Conservation (phyloP, 371 early-diverging fungal genomes). For the Mucor saturninus region DNA sequence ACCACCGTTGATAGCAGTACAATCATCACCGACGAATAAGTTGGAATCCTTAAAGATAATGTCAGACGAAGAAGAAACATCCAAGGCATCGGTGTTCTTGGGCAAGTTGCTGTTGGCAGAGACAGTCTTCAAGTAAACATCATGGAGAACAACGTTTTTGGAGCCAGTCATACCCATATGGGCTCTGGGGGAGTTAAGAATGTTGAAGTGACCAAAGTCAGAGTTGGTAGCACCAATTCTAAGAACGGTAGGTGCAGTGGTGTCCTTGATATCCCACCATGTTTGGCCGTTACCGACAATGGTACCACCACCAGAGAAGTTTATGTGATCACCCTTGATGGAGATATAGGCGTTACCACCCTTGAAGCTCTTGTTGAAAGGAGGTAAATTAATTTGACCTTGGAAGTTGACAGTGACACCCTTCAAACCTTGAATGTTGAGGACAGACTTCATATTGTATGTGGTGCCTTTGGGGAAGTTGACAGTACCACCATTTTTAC, state of each 20-base stretch:
- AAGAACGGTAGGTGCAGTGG: constrained; percentile 39
- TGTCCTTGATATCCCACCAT: constrained; percentile 39
- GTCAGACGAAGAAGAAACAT: constrained; percentile 34
- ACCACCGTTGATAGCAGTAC: constrained; percentile 38
- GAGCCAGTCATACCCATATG: constrained; percentile 37
- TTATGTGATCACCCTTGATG: constrained; percentile 34
- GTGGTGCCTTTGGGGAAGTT: constrained; percentile 30
- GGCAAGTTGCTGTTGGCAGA: constrained; percentile 25
- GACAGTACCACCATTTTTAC: constrained; percentile 42
- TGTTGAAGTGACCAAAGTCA: constrained; percentile 35
- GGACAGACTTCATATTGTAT: constrained; percentile 32
- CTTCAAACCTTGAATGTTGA: constrained; percentile 26
- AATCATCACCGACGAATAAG: constrained; percentile 39
- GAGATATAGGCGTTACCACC: constrained; percentile 35
- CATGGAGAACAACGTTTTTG: constrained; percentile 31
- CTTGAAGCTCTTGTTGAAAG: constrained; percentile 29
- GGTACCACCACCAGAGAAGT: constrained; percentile 26
- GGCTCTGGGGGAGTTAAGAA: constrained; percentile 36
- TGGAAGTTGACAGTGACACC: constrained; percentile 35
- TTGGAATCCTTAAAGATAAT: constrained; percentile 28
- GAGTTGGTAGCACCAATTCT: constrained; percentile 36
- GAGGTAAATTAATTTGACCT: constrained; percentile 33
- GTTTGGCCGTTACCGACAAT: constrained; percentile 40
- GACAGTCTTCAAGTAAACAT: constrained; percentile 30
- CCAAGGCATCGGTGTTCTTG: constrained; percentile 45